A percentile compares a stretch with the other conserved stretches of the same genome.
Conservation (phyloP, 2,329 filamentous ascomycete species). For the Dactylonectria estremocensis region DNA sequence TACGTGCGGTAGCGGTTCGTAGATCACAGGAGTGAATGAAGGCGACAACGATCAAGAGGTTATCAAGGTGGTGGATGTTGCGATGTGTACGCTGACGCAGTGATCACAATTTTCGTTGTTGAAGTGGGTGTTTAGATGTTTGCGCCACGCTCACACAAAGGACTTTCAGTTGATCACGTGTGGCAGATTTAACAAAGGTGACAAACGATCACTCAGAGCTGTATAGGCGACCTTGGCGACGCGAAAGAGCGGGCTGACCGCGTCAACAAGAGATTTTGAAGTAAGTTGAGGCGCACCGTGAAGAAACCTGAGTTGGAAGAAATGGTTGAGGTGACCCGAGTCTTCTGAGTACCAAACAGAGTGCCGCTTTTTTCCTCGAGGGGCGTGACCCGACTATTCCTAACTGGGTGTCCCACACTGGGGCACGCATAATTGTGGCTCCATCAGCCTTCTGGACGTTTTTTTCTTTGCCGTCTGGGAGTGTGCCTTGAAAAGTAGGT, state of each 20-base stretch:
- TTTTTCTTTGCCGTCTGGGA: not conserved
- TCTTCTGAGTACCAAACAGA: conserved; percentile 38
- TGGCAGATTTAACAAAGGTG: conserved; percentile 29
- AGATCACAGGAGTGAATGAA: conserved; percentile 7
- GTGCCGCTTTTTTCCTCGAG: conserved; percentile 38
- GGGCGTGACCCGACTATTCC: conserved; percentile 45
- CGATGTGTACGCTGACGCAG: conserved; percentile 27
- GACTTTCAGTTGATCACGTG: conserved; percentile 36
- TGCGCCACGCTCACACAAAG: conserved; percentile 39
- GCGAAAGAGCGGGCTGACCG: conserved; percentile 29
- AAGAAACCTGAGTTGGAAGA: conserved; percentile 42
- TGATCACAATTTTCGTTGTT: conserved; percentile 42
- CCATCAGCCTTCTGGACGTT: not conserved
- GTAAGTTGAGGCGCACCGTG: conserved; percentile 32
- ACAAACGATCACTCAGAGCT: conserved; percentile 32
- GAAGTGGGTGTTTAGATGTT: conserved; percentile 31
- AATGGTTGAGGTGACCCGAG: conserved; percentile 41
- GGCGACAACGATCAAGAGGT: conserved; percentile 22
- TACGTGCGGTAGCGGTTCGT: not conserved
- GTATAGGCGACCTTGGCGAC: conserved; percentile 32
- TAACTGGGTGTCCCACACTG: conserved; percentile 18
- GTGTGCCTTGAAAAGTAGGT: not conserved
- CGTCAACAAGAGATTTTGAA: conserved; percentile 38
- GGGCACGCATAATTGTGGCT: conserved; percentile 26
- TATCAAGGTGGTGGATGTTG: conserved; percentile 23